Conservation (phyloP, 1,284 basidiomycete species). For the Meira miltonrushii region DNA sequence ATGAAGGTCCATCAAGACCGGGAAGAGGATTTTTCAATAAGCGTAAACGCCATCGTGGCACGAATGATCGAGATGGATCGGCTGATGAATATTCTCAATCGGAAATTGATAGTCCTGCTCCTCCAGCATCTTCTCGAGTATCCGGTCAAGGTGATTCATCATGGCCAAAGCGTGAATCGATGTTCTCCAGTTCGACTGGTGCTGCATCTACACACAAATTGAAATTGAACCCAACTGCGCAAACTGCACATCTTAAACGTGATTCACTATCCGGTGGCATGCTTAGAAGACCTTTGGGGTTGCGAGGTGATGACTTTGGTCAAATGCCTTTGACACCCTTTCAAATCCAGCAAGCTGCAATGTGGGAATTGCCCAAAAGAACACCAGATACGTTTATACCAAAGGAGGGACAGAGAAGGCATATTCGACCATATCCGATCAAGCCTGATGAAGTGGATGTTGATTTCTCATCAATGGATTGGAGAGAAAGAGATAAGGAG, state of each 20-base stretch:
- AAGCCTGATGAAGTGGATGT: slow-evolving; percentile 44
- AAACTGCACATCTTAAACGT: neutral
- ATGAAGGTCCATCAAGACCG: slow-evolving; percentile 33
- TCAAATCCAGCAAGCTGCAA: slow-evolving; percentile 21
- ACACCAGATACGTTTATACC: slow-evolving; percentile 39
- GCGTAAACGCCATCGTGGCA: slow-evolving; percentile 28
- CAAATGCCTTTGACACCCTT: neutral
- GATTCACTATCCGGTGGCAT: neutral
- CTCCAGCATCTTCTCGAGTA: slow-evolving; percentile 1
- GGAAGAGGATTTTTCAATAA: slow-evolving; percentile 31
- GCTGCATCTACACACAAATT: slow-evolving; percentile 27
- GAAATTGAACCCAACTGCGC: slow-evolving; percentile 25
- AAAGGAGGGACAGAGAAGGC: slow-evolving; percentile 21
- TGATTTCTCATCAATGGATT: slow-evolving; percentile 44
- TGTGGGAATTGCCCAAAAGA: slow-evolving; percentile 36
- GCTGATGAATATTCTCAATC: slow-evolving; percentile 25
- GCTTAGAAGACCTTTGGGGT: neutral
- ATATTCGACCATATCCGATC: slow-evolving; percentile 35
- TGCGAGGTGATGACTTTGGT: neutral
- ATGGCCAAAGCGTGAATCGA: neutral
- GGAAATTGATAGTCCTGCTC: slow-evolving; percentile 22
- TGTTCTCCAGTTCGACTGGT: neutral
- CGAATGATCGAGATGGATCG: slow-evolving; percentile 11
- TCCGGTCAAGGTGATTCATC: neutral
- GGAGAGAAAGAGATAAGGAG: slow-evolving; percentile 43